Evolutionary conservation across 805 yeast genomes (phyloP).

Genomic region (Candida silvicultrix): DNA sequence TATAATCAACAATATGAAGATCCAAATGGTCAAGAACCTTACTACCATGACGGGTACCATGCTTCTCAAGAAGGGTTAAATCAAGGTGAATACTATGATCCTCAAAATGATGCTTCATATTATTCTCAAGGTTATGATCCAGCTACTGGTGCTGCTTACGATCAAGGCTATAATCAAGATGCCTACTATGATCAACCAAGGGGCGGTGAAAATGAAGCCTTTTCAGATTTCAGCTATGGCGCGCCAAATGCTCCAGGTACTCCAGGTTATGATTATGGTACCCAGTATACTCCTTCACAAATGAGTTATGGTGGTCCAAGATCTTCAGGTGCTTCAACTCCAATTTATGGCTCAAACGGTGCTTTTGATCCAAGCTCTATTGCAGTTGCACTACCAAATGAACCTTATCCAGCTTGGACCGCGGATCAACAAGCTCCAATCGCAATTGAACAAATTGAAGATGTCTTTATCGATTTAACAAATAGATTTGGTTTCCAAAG

Average conservation of each 20-base stretch:
- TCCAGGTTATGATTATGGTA: slow-evolving; percentile 58
- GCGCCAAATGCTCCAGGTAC: slow-evolving; percentile 50
- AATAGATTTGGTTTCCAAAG: slow-evolving; percentile 87
- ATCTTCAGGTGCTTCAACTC: slow-evolving; percentile 92
- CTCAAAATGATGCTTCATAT: slow-evolving; percentile 23
- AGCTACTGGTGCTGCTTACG: slow-evolving; percentile 14
- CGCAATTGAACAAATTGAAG: slow-evolving; percentile 79
- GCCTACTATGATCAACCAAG: slow-evolving; percentile 51
- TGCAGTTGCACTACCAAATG: slow-evolving; percentile 69
- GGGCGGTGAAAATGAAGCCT: slow-evolving; percentile 47
- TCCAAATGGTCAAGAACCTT: slow-evolving; percentile 35
- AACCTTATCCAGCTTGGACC: slow-evolving; percentile 99
- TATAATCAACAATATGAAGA: slow-evolving; percentile 37
- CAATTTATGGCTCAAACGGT: slow-evolving; percentile 68
- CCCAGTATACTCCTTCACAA: slow-evolving; percentile 80
- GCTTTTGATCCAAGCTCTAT: slow-evolving; percentile 54
- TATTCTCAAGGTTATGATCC: slow-evolving; percentile 51
- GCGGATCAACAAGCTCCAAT: slow-evolving; percentile 91
- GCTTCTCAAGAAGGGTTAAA: slow-evolving; percentile 24
- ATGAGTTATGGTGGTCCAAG: slow-evolving; percentile 82
- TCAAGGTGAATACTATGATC: slow-evolving; percentile 24
- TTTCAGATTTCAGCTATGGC: slow-evolving; percentile 63
- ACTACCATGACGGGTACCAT: slow-evolving; percentile 29
- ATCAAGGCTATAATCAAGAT: slow-evolving; percentile 28
- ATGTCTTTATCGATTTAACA: slow-evolving; percentile 74